Evolutionary conservation across 225 moss, liverwort and hornwort species (phyloP), one percentile per base, ranked within the genome.

Genomic region (Polytrichum formosum): DNA sequence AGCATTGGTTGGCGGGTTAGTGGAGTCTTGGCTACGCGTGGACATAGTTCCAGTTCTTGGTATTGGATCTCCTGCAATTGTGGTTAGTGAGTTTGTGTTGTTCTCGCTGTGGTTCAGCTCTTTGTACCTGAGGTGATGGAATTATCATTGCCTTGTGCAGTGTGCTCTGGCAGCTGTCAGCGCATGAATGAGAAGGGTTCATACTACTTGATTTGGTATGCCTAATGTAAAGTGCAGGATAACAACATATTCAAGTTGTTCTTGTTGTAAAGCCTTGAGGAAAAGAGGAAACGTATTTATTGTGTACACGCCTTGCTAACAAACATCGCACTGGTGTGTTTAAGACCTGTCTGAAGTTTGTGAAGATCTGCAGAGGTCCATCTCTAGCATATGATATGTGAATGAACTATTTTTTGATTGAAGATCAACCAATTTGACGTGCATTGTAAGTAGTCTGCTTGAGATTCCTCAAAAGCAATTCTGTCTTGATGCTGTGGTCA

Each of bases 11-110:
- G 95, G 95, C 28, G 91, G 87, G 53, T 72, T 91, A 72, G 89
- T 92, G 72, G 92, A 92, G 75, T 90, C 92, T 65, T 95, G 89
- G 87, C 85, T 95, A 64, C 84, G 92, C 64, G 92, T 95, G 35
- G 92, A 92, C 78, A 86, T 95, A 77, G 89, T 92, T 73, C 95
- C 92, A 72, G 74, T 91, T 16, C 68, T 90, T 59, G 95, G 95
- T 71, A 81, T 92, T 65, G 85, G 87, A 77, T 95, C 95, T 8
- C 92, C 92, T 62, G 89, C 92, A 31, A 78, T 86, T 75, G 86
- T 92, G 68, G 86, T 90, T 71, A 92, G 89, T 84, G 92, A 95
- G 79, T 91, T 92, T 79, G 92, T 91, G 63, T 78, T 91, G 54
- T 85, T 95, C 69, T 91, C 92, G 53, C 55, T 92, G 68, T 92